Conservation (phyloP, 306 rosid species). For the Trifolium fragiferum region DNA sequence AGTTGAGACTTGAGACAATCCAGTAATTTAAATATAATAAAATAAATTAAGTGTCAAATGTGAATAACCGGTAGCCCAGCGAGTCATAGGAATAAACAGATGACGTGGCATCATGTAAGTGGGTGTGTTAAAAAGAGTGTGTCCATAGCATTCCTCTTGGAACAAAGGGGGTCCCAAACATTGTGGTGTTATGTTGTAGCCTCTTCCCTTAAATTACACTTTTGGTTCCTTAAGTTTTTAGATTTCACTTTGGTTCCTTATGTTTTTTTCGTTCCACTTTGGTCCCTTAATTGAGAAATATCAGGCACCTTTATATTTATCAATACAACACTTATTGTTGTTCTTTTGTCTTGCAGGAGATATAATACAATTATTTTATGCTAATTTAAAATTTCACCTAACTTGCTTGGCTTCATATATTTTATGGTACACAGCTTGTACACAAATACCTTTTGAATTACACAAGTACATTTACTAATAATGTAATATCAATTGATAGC, state of each 20-base stretch:
- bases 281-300: not conserved
- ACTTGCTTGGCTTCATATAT: not conserved
- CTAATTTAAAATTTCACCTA: not conserved
- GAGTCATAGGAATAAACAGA: no score
- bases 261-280: not conserved
- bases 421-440: slow-evolving; percentile 4
- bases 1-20: no score
- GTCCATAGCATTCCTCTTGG: not conserved
- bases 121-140: no score
- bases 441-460: not conserved
- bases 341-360: not conserved
- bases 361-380: not conserved
- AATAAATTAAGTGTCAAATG: no score
- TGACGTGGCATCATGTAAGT: no score
- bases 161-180: not conserved
- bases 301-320: not conserved
- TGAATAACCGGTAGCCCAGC: no score
- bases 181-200: not conserved
- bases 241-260: not conserved
- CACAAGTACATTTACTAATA: slow-evolving; percentile 1
- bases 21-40: no score
- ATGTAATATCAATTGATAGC: slow-evolving; percentile 16
- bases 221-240: not conserved
- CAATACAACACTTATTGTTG: slow-evolving; percentile 3
- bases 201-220: not conserved